Base-by-base conservation (phyloP, 768 basidiomycete species). In the Hypholoma fasciculare region DNA sequence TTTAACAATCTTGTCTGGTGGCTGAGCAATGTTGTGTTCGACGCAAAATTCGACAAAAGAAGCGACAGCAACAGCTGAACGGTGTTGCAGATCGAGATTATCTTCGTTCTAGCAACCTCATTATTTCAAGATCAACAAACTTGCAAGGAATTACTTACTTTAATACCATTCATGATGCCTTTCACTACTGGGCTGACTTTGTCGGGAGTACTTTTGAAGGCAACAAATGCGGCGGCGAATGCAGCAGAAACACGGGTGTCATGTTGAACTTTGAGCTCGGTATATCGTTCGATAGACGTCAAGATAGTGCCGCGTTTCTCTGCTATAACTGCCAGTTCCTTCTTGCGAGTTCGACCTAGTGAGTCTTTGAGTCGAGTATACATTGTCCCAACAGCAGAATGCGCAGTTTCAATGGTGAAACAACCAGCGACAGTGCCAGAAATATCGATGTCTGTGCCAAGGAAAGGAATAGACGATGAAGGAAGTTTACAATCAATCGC, bases 121-220 rank as follows among this genome's bases (percentile, higher is more conserved):
- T 50, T 9, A 61, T 20, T 55, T 61, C 52, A 65, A 60, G 46
- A 14, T 38, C 23, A 26, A 27, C 56, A 13, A 7, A 34, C 8
- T 49, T 2, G 17, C 26, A 13, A 54, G 36, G 16, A n/a, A 36
- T 54, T 49, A 47, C 82, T 43, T 52, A 93, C 96, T 85, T 97
- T 98, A 78, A 98, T 89, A 20, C 95, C 93, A 57, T 94, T 96
- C 91, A 98, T 98, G 56, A 98, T 88, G 20, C 92, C 94, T 71
- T 96, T 95, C 44, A 99, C 94, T 49, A 99, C 87, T 0, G 97
- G 96, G 64, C 93, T 96, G 61, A 98, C 88, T 75, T 97, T 98
- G 60, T 94, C 86, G 0, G 97, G 96, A 11, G 93, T 86, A 36
- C 85, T 85, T 68, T 84, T 82, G 62, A 98, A 86, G 7, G 94